phyloP scores from a whole-genome alignment of 2,329 filamentous ascomycete genomes.

The Trichoderma atrobrunneum region DNA sequence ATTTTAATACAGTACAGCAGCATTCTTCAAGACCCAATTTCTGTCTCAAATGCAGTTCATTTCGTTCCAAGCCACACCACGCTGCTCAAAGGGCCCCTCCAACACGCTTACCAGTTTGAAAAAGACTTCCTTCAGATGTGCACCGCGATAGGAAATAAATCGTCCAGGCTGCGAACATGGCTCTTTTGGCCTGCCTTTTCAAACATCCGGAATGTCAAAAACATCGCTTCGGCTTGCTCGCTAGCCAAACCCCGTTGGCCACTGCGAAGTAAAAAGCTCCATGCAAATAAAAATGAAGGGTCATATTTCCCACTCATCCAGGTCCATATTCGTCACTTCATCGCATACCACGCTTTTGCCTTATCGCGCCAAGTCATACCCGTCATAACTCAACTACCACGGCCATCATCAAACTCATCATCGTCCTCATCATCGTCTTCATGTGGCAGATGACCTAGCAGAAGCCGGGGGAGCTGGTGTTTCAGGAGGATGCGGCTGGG shows the following conservation, averaged over 20 bases:
- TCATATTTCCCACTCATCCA: not conserved
- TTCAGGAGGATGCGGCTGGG: constrained; percentile 33
- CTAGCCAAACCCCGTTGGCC: not conserved
- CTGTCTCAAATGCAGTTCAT: not conserved
- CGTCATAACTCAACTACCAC: not conserved
- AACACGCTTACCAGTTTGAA: not conserved
- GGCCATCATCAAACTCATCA: not conserved
- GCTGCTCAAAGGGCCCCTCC: not conserved
- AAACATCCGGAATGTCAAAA: not conserved
- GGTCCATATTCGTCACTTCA: not conserved
- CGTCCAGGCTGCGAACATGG: not conserved
- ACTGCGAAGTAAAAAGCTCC: not conserved
- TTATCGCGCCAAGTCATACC: not conserved
- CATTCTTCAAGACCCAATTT: constrained; percentile 8
- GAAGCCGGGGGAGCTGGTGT: constrained; percentile 35
- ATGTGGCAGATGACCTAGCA: constrained; percentile 21
- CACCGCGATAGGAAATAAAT: not conserved
- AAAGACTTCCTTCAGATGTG: not conserved
- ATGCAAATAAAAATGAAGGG: constrained; percentile 7
- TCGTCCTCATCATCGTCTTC: not conserved
- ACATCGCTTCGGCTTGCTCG: constrained; percentile 14
- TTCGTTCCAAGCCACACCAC: not conserved
- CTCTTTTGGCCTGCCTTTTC: not conserved
- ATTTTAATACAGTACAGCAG: constrained; percentile 12
- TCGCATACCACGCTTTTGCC: not conserved